Evolutionary conservation across 176 grass and related monocot genomes (phyloP).

Genomic region (Elymus sibiricus): DNA sequence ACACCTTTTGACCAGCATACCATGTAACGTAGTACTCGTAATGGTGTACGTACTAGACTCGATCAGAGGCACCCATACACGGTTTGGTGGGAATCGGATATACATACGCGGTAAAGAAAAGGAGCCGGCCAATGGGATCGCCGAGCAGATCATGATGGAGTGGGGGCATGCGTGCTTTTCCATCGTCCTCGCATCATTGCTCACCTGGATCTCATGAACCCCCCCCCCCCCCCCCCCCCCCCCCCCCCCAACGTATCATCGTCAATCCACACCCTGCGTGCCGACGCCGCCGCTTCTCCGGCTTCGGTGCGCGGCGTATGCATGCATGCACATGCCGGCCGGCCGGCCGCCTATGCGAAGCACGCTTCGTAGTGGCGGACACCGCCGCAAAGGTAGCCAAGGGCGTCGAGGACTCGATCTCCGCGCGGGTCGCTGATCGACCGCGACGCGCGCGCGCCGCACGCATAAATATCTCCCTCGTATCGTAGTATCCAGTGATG

Average conservation of each 20-base stretch:
- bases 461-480: neutral
- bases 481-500: neutral
- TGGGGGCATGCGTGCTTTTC: neutral
- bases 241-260: too few species aligned
- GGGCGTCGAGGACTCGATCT: neutral
- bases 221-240: too few species aligned
- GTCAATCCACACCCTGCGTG: neutral
- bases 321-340: neutral
- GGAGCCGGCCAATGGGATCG: neutral
- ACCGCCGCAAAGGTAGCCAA: slow-evolving; percentile 4
- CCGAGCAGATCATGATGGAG: neutral
- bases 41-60: neutral
- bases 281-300: neutral
- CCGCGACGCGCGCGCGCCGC: neutral
- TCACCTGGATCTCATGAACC: neutral
- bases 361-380: neutral
- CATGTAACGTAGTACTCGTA: too few species aligned
- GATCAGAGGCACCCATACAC: neutral
- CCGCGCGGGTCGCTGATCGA: neutral
- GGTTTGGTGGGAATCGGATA: neutral
- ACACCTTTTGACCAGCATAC: slow-evolving; percentile 2
- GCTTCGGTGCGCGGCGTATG: neutral
- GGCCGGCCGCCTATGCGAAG: neutral
- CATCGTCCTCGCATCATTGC: neutral
- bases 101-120: neutral